Evolutionary conservation across 2,329 filamentous ascomycete genomes (phyloP), one percentile per base, ranked within the genome.

Genomic region (Claviceps arundinis): DNA sequence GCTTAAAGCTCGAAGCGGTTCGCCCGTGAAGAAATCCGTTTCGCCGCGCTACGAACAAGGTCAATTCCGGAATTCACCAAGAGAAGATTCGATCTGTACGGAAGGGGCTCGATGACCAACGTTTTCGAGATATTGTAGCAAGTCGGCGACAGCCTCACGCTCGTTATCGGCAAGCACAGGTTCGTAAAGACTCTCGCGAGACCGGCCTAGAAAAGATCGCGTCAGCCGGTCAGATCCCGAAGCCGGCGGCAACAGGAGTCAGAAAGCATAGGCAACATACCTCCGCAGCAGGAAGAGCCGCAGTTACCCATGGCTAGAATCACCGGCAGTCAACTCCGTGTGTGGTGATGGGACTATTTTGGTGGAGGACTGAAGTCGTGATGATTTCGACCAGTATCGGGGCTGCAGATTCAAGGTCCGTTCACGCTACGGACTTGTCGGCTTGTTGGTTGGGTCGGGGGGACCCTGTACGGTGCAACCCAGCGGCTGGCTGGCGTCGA

Each of bases 1-100:
- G 70, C 89, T 96, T 53, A 98, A 74, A 46, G 93, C 91, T 70
- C 87, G 86, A 53, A 98, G 81, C 46, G 93, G 93, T 65, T 96
- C 90, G 70, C 93, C 93, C 40, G 87, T 85, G 72, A 98, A 98
- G 80, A 98, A 98, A 70, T 98, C 91, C 62, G 90, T 97, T 69
- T 98, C 93, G 65, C 84, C 86, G 65, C 93, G 85, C 93, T 96
- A 67, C 55, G 55, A 54, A 48, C 48, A 41, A 3, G 13, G 42
- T 55, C 43, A 53, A 49, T 41, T 50, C 17, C 3, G 24, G 24
- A 54, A 47, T 42, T 19, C 3, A 43, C 16, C 41, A 50, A 37
- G 34, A 17, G 2, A 37, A 26, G 24, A 44, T 11, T 38, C 11
- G 16, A 11, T 45, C 51, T 47, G 45, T 7, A 34, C 30, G 16